Conservation (phyloP, 768 basidiomycete species). For the Pleurotus platypus region DNA sequence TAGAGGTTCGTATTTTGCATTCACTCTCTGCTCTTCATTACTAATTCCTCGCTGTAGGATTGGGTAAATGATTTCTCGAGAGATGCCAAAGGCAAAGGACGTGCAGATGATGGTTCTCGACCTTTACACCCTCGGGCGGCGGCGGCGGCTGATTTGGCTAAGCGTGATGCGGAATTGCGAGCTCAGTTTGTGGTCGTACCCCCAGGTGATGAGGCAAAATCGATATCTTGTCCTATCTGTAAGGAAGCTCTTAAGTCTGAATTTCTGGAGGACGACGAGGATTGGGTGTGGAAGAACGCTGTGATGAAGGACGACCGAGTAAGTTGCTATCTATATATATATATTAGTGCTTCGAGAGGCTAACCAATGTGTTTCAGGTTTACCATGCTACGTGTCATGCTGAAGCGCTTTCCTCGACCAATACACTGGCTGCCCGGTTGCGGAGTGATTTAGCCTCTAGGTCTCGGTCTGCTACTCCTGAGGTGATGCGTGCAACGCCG, state of each 20-base stretch:
- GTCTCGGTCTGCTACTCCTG: conserved; percentile 79
- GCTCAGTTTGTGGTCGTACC: conserved; percentile 85
- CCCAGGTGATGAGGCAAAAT: conserved; percentile 81
- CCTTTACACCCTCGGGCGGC: conserved; percentile 52
- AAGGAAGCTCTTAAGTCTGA: conserved; percentile 90
- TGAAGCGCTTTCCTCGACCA: conserved; percentile 65
- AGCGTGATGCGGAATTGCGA: conserved; percentile 72
- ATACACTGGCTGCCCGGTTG: conserved; percentile 63
- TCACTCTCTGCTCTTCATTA: background rate
- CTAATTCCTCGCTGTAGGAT: conserved; percentile 49
- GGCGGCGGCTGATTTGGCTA: conserved; percentile 61
- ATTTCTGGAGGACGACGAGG: conserved; percentile 93
- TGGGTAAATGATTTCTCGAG: conserved; percentile 74
- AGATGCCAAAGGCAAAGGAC: conserved; percentile 68
- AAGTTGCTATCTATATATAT: conserved; percentile 20
- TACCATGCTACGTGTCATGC: conserved; percentile 95
- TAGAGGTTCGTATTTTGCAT: conserved; percentile 59
- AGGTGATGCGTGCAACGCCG: conserved; percentile 43
- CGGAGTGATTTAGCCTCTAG: conserved; percentile 55
- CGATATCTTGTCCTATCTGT: conserved; percentile 91
- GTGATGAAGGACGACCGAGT: conserved; percentile 81
- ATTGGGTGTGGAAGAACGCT: conserved; percentile 97
- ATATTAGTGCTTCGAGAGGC: background rate
- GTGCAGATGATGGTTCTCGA: conserved; percentile 44
- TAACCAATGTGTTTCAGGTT: conserved; percentile 46